Evolutionary conservation across 352 stramenopile species (phyloP).

Genomic region (Globisporangium paroecandrum): DNA sequence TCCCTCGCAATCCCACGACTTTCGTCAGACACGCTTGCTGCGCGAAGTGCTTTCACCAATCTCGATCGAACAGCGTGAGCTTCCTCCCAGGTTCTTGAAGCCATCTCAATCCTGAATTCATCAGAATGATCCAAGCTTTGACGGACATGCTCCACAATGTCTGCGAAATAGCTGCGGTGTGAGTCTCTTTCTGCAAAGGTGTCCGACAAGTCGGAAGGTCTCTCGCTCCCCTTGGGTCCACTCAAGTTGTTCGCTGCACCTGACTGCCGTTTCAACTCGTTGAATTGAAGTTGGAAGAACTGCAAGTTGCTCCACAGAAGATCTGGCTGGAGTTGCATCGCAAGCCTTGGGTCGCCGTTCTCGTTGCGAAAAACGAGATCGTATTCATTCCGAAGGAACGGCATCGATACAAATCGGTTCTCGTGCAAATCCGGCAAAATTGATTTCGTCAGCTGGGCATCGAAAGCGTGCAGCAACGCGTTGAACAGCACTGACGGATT

Average conservation of each 20-base stretch:
- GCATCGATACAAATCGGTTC: constrained; percentile 46
- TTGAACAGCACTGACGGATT: constrained; percentile 64
- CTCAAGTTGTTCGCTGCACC: background rate
- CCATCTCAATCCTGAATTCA: constrained; percentile 32
- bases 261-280: constrained; percentile 31
- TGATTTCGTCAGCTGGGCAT: constrained; percentile 42
- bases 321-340: constrained; percentile 32
- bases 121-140: constrained; percentile 17
- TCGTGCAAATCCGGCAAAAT: constrained; percentile 60
- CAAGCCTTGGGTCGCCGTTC: constrained; percentile 43
- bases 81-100: constrained; percentile 37
- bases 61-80: constrained; percentile 35
- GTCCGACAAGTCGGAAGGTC: background rate
- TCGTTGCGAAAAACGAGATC: constrained; percentile 59
- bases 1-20: constrained; percentile 21
- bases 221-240: background rate
- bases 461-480: constrained; percentile 52
- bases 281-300: constrained; percentile 61
- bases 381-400: constrained; percentile 49
- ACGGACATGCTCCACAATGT: constrained; percentile 5
- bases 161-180: constrained; percentile 5
- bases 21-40: constrained; percentile 22
- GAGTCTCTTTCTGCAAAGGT: constrained; percentile 8
- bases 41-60: constrained; percentile 36
- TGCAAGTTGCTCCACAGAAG: constrained; percentile 47